Percentiles rank a stretch among this genome's conserved stretches.
Evolutionary conservation across 768 basidiomycete species (phyloP).

Genomic region (Leucocoprinus leucothites): DNA sequence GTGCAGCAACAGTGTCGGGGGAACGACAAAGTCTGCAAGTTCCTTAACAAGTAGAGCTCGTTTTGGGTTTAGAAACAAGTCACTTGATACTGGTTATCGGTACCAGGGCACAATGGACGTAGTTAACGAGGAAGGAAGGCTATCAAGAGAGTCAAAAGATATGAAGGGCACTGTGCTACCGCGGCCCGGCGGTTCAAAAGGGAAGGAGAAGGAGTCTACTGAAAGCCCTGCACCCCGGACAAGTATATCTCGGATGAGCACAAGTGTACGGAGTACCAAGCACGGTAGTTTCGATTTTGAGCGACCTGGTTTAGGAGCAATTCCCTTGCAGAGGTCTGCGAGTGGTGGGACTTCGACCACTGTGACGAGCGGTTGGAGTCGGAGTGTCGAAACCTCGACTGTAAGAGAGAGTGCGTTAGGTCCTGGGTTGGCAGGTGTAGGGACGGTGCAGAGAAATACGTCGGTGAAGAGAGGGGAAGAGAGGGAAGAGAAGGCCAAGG

Average conservation of each 20-base stretch:
- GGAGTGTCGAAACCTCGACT: constrained; percentile 16
- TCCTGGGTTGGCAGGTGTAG: constrained; percentile 42
- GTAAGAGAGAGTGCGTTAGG: constrained; percentile 35
- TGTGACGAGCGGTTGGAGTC: constrained; percentile 29
- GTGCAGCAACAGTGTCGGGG: neutral
- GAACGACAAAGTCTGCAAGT: neutral
- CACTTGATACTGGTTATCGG: constrained; percentile 35
- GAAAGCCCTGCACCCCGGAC: constrained; percentile 16
- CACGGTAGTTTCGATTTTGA: constrained; percentile 80
- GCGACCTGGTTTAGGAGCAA: constrained; percentile 48
- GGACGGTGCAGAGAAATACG: constrained; percentile 38
- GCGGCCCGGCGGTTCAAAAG: constrained; percentile 20
- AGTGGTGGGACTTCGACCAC: constrained; percentile 34
- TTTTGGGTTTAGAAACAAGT: constrained; percentile 20
- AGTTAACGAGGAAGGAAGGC: constrained; percentile 33
- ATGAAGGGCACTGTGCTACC: neutral
- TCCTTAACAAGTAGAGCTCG: neutral
- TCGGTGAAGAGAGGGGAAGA: constrained; percentile 39
- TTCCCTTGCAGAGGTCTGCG: constrained; percentile 42
- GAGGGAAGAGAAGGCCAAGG: constrained; percentile 29
- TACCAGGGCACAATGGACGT: constrained; percentile 33
- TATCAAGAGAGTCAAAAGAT: constrained; percentile 13
- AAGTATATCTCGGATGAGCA: constrained; percentile 23
- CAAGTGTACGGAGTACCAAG: constrained; percentile 42
- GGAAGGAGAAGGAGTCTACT: constrained; percentile 23